Conservation (phyloP, 345 rosid species). For the Salix dunnii region DNA sequence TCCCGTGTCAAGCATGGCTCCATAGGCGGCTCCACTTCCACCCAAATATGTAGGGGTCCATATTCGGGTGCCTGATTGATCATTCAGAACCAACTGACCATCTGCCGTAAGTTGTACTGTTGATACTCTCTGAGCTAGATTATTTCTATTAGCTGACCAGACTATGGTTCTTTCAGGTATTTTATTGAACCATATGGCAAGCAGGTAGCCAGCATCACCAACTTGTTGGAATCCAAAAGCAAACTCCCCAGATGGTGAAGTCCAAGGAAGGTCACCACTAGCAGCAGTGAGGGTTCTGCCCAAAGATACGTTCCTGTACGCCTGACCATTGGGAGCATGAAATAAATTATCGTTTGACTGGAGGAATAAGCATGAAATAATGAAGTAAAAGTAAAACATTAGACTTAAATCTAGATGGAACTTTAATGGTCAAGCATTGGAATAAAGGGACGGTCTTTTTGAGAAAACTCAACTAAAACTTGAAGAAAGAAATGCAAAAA, state of each 20-base stretch:
- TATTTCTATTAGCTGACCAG: conserved; percentile 46
- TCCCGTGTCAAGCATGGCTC: conserved; percentile 49
- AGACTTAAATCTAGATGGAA: too few relatives aligned
- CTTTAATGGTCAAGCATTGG: too few relatives aligned
- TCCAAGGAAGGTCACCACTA: conserved; percentile 23
- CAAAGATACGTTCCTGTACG: conserved; percentile 15
- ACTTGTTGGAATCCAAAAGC: conserved; percentile 46
- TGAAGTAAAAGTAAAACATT: too few relatives aligned
- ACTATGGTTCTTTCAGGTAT: conserved; percentile 41
- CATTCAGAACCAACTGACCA: conserved; percentile 35
- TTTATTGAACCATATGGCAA: conserved; percentile 41
- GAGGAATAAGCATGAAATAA: too few relatives aligned
- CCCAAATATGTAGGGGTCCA: conserved; percentile 21
- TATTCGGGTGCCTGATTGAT: conserved; percentile 23
- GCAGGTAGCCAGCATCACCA: conserved; percentile 15
- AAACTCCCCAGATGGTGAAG: conserved; percentile 46
- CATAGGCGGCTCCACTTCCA: conserved; percentile 27
- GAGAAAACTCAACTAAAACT: too few relatives aligned
- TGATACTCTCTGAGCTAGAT: conserved; percentile 23
- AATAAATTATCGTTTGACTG: too few relatives aligned
- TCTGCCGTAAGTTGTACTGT: conserved; percentile 31
- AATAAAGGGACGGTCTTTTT: too few relatives aligned
- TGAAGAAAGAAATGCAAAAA: too few relatives aligned
- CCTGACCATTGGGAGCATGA: conserved; percentile 25
- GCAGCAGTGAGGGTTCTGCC: conserved; percentile 31